These are phyloP conservation scores for Rhizopogon sp. DNA, from an alignment of 768 basidiomycete genomes.

Conservation along the genomic window DNA sequence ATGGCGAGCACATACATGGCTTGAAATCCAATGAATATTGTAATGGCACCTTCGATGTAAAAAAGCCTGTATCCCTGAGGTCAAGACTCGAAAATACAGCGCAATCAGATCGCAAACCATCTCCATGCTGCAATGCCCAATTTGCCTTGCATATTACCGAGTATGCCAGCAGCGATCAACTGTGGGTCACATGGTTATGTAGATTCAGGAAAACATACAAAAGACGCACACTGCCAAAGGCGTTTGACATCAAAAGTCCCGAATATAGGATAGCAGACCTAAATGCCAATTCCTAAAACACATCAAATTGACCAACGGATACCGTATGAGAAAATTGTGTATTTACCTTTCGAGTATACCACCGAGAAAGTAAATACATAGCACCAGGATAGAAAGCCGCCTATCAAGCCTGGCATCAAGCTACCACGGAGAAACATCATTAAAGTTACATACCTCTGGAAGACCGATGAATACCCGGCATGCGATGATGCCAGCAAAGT, in stretches of 20 bases:
- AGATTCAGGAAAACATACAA: not conserved
- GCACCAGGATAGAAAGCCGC: conserved; percentile 64
- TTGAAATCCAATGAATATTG: conserved; percentile 51
- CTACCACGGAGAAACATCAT: not conserved
- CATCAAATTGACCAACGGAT: not conserved
- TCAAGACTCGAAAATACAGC: not conserved
- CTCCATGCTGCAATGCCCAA: conserved; percentile 67
- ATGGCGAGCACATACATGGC: conserved; percentile 35
- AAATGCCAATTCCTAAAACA: conserved; percentile 51
- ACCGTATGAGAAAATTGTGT: not conserved
- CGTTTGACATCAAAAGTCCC: conserved; percentile 57
- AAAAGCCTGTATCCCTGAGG: conserved; percentile 47
- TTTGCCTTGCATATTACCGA: conserved; percentile 62
- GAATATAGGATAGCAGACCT: conserved; percentile 56
- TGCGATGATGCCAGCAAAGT: conserved; percentile 50
- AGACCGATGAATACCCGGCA: conserved; percentile 61
- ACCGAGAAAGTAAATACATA: conserved; percentile 28
- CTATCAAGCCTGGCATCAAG: conserved; percentile 15
- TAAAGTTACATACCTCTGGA: conserved; percentile 39
- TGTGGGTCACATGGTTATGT: conserved; percentile 14
- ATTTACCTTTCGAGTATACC: conserved; percentile 18
- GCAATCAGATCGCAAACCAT: conserved; percentile 31
- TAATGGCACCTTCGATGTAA: conserved; percentile 66
- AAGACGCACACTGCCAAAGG: conserved; percentile 55
- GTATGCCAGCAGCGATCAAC: conserved; percentile 71